These are phyloP conservation scores for Trichophyton simii DNA, from an alignment of 2,329 filamentous ascomycete genomes.

Conservation along the genomic window DNA sequence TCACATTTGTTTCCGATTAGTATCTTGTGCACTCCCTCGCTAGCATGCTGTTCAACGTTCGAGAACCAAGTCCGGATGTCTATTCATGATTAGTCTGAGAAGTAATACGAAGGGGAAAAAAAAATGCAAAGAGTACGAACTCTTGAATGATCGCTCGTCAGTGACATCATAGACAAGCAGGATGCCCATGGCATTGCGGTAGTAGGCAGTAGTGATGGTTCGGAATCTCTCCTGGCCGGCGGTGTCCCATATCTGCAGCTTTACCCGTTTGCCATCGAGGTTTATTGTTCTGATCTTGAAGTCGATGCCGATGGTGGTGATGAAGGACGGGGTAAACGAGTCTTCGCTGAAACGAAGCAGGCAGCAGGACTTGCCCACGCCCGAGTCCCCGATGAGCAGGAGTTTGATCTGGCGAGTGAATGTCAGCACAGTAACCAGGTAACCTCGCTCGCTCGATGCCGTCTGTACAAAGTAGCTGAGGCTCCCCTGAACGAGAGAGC, in stretches of 20 bases:
- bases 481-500: neutral
- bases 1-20: constrained; percentile 99
- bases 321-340: constrained; percentile 94
- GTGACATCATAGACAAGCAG: constrained; percentile 97
- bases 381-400: constrained; percentile 89
- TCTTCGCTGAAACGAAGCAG: constrained; percentile 93
- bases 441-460: neutral
- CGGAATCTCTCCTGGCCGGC: constrained; percentile 96
- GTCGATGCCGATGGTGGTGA: constrained; percentile 98
- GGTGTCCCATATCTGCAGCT: constrained; percentile 99
- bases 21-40: constrained; percentile 98
- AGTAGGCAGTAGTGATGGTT: constrained; percentile 98
- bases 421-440: neutral
- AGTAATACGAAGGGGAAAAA: constrained; percentile 11
- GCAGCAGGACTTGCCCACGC: constrained; percentile 95
- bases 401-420: constrained; percentile 65
- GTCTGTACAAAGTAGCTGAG: neutral
- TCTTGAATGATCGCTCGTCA: constrained; percentile 89
- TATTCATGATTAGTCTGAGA: constrained; percentile 27
- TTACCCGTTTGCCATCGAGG: constrained; percentile 95
- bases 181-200: constrained; percentile 96
- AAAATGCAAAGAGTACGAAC: constrained; percentile 42
- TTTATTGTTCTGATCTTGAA: constrained; percentile 99
- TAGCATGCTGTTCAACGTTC: constrained; percentile 96
- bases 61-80: constrained; percentile 99